These are phyloP conservation scores for Coelastrella sp. DNA, from an alignment of 139 green algal genomes.

Conservation along the genomic window DNA sequence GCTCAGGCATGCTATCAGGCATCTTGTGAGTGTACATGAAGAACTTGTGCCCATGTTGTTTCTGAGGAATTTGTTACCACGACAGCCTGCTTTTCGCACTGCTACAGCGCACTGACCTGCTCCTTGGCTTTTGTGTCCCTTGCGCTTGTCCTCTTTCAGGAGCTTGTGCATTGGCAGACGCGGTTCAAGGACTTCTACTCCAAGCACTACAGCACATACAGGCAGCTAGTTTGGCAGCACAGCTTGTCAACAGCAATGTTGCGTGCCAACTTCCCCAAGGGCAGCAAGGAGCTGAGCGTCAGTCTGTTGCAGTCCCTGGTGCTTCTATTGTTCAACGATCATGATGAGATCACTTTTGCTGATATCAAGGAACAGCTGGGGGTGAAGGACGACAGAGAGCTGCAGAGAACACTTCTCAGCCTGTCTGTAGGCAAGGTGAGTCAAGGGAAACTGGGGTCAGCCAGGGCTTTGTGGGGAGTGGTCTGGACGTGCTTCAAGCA, in stretches of 20 bases:
- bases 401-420: constrained; percentile 91
- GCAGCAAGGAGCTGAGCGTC: constrained; percentile 95
- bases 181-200: constrained; percentile 95
- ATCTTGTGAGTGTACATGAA: too few species aligned
- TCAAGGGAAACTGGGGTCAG: not conserved
- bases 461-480: not conserved
- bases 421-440: constrained; percentile 90
- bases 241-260: constrained; percentile 88
- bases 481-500: too few species aligned
- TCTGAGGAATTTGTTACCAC: too few species aligned
- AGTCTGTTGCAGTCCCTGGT: constrained; percentile 83
- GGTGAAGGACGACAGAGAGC: constrained; percentile 81
- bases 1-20: too few species aligned
- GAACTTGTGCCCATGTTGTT: too few species aligned
- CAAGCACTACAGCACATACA: constrained; percentile 81
- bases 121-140: too few species aligned
- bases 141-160: constrained; percentile 29
- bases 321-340: constrained; percentile 96
- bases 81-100: too few species aligned
- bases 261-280: constrained; percentile 82
- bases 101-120: too few species aligned
- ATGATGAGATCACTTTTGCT: constrained; percentile 73
- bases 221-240: constrained; percentile 95
- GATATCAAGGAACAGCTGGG: constrained; percentile 76
- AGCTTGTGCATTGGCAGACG: constrained; percentile 76